Percentiles rank a stretch among this genome's conserved stretches.
phyloP scores from a whole-genome alignment of 257 asterid genomes.

The Rubia yunnanensis region DNA sequence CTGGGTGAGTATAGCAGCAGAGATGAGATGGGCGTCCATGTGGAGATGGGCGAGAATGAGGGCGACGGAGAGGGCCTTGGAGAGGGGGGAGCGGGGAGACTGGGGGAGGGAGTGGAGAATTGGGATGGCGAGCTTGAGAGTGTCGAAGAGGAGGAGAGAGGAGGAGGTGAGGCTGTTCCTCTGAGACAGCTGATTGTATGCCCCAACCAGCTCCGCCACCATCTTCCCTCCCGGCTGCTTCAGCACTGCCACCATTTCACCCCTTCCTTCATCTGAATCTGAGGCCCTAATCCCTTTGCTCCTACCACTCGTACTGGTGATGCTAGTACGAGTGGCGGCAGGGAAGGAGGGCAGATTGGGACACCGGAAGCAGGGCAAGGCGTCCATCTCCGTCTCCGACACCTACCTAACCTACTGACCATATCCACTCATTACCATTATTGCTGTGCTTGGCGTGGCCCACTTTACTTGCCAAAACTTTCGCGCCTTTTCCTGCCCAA shows the following conservation, averaged over 20 bases:
- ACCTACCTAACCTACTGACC: no score
- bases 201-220: constrained; percentile 88
- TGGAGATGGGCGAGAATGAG: constrained; percentile 79
- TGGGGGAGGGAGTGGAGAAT: constrained; percentile 60
- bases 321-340: not conserved
- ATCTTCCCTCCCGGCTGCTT: constrained; percentile 91
- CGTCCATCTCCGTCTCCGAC: not conserved
- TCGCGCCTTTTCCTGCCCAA: no score
- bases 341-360: no score
- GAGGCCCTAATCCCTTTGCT: not conserved
- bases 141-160: constrained; percentile 61
- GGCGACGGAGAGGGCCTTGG: constrained; percentile 74
- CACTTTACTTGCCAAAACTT: no score
- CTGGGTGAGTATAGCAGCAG: constrained; percentile 72
- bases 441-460: no score
- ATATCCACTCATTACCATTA: not conserved
- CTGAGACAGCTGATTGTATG: constrained; percentile 77
- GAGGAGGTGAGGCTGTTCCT: constrained; percentile 58
- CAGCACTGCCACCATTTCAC: not conserved
- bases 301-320: no score
- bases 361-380: not conserved
- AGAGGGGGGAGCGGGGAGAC: constrained; percentile 61
- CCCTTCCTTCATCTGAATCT: not conserved
- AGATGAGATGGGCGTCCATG: constrained; percentile 96
- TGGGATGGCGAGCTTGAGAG: constrained; percentile 76